These are phyloP conservation scores for Yarrowia sp. DNA, from an alignment of 805 yeast genomes.

Conservation along the genomic window DNA sequence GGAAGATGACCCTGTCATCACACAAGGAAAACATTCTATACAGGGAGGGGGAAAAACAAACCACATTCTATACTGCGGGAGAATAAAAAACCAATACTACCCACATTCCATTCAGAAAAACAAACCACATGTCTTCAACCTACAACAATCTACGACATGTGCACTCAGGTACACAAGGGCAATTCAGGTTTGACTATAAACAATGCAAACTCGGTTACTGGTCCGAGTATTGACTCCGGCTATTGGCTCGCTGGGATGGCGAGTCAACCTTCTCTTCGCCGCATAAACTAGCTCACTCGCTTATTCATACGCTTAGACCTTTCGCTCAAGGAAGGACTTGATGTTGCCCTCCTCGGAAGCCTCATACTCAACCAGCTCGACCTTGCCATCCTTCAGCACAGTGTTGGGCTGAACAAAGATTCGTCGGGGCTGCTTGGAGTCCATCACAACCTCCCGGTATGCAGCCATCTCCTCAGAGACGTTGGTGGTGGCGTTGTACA, in stretches of 20 bases:
- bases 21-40: neutral
- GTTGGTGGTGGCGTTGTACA: constrained; percentile 64
- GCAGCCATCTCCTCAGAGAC: constrained; percentile 55
- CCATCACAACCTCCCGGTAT: constrained; percentile 64
- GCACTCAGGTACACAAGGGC: neutral
- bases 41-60: neutral
- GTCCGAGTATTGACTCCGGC: neutral
- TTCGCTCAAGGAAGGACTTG: constrained; percentile 67
- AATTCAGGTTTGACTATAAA: neutral
- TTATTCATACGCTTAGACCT: constrained; percentile 31
- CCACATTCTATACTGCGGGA: neutral
- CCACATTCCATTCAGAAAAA: neutral
- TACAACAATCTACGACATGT: neutral
- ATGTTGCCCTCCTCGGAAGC: constrained; percentile 75
- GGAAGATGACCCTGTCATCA: too few species aligned
- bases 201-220: neutral
- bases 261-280: neutral
- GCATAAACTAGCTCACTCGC: neutral
- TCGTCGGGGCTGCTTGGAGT: constrained; percentile 75
- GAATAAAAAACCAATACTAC: neutral
- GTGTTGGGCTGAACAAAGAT: constrained; percentile 85
- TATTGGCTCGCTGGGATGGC: neutral
- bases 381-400: constrained; percentile 41
- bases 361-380: constrained; percentile 66
- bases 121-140: neutral